Evolutionary conservation across 2,329 filamentous ascomycete species (phyloP).

Genomic region (Lomentospora prolificans): DNA sequence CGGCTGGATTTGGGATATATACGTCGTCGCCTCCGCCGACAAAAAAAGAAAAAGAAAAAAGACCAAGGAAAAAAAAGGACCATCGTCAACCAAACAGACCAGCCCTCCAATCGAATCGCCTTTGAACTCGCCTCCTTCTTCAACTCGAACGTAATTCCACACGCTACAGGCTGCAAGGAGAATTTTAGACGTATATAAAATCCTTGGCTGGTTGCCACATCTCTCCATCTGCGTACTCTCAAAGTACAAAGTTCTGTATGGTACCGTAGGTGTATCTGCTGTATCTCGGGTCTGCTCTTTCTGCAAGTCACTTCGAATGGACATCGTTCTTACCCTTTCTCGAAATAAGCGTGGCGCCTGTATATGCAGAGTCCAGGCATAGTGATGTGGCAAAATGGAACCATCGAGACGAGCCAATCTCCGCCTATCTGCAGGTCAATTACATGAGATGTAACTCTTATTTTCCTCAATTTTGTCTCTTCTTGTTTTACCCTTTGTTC

Average conservation of each 20-base stretch:
- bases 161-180: background rate
- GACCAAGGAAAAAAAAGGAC: no score
- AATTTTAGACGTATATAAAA: background rate
- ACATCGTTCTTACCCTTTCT: slow-evolving; percentile 5
- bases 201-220: background rate
- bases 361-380: slow-evolving; percentile 9
- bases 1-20: no score
- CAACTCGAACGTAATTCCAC: background rate
- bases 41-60: no score
- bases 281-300: slow-evolving; percentile 1
- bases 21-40: no score
- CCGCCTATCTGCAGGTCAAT: slow-evolving; percentile 6
- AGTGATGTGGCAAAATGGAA: slow-evolving; percentile 10
- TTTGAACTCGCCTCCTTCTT: background rate
- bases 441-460: slow-evolving; percentile 1
- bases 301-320: slow-evolving; percentile 10
- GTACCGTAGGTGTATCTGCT: slow-evolving; percentile 1
- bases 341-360: slow-evolving; percentile 9
- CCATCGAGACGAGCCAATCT: slow-evolving; percentile 9
- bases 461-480: background rate
- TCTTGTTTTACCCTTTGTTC: background rate
- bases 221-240: background rate
- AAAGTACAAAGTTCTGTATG: background rate
- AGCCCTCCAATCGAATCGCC: background rate
- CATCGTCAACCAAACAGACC: no score